Percentiles rank a stretch among this genome's conserved stretches.
Evolutionary conservation across 129 eudicot genomes (phyloP).

Genomic region (Artemisia annua): DNA sequence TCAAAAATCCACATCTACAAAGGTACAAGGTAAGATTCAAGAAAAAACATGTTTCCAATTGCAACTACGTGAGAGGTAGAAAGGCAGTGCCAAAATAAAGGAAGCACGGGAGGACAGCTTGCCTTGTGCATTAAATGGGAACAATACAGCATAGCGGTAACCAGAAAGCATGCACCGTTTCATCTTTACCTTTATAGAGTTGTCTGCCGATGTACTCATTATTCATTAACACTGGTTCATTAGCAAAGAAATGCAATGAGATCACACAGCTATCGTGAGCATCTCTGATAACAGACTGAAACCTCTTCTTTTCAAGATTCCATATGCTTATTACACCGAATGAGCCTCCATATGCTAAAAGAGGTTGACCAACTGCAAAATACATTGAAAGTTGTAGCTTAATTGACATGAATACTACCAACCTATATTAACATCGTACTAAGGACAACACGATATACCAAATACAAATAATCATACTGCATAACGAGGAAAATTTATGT

Average conservation of each 20-base stretch:
- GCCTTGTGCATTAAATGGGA: no score
- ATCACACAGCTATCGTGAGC: constrained; percentile 78
- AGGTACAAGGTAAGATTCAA: constrained; percentile 11
- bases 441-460: no score
- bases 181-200: constrained; percentile 69
- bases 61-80: neutral
- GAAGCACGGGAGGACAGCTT: no score
- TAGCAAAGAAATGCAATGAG: constrained; percentile 83
- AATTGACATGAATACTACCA: constrained; percentile 9
- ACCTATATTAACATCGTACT: no score
- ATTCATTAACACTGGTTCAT: constrained; percentile 94
- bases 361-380: constrained; percentile 80
- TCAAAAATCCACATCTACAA: constrained; percentile 94
- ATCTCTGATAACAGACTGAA: constrained; percentile 79
- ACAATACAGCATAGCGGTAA: neutral
- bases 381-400: neutral
- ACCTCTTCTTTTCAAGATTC: constrained; percentile 91
- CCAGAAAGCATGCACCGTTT: neutral
- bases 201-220: constrained; percentile 91
- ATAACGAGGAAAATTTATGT: no score
- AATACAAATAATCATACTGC: no score
- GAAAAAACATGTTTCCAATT: neutral
- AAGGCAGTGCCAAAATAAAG: neutral
- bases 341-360: constrained; percentile 96
- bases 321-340: constrained; percentile 93